Base-by-base conservation (phyloP, 352 stramenopile genomes). In the Pythium guiyangense region DNA sequence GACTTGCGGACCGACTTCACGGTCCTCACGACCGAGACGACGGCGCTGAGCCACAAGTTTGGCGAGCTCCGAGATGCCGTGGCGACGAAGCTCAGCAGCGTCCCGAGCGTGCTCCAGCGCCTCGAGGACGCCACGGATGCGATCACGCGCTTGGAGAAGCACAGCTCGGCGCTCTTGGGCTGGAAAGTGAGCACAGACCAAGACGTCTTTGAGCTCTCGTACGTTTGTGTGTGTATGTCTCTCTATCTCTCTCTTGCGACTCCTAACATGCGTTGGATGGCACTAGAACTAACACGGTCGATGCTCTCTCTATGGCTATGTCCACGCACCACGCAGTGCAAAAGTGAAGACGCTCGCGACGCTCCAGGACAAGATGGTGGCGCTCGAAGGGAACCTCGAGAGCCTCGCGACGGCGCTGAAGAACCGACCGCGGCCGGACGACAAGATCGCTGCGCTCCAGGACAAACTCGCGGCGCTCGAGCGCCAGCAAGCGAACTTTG, bases 111-210 rank as follows among this genome's bases (percentile, higher is more conserved):
- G 10, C 50, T 79, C 22, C 67, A 73, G 27, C 71, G 59, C 27
- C 59, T 84, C 0, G 61, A 70, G 20, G 76, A 83, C 22, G 71
- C 78, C 29, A 49, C 67, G 29, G 74, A 85, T 14, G 77, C 78
- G 25, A 86, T 91, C 42, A 60, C 65, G 43, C 75, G 84, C 47
- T 69, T 93, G 14, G 84, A 93, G 54, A 82, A 87, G 60, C 79
- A 91, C 50, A 89, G 79, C 55, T 72, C 70, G 8, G 73, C 75
- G 31, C 48, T 91, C 39, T 60, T 90, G 6, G 74, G 71, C 9
- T 88, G 74, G 66, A 86, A 86, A 61, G 75, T 80, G 2, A 69
- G 66, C 44, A 67, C 86, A 15, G 81, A 90, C 39, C 69, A 85
- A 46, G 80, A 91, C 29, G 49, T 91, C 17, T 65, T 73, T 29